Evolutionary conservation across 2,329 filamentous ascomycete species (phyloP).

Genomic region (Trichophyton mentagrophytes): DNA sequence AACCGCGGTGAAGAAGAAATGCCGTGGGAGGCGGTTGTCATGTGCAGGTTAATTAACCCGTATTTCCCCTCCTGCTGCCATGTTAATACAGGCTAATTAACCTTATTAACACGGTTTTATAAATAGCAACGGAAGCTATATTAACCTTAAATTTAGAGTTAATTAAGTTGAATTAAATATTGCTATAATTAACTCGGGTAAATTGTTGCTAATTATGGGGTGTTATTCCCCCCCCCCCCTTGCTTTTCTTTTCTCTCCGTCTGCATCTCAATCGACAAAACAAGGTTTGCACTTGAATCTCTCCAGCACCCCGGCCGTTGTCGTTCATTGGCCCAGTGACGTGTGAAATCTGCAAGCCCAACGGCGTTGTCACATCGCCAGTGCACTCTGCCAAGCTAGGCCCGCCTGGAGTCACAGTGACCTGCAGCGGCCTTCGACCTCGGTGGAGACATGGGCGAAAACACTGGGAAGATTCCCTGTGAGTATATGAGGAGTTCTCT

Average conservation of each 20-base stretch:
- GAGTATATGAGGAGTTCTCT: too few species aligned
- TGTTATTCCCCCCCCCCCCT: not conserved
- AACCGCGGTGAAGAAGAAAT: not conserved
- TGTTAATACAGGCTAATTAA: not conserved
- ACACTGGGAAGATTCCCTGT: not conserved
- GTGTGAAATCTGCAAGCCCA: constrained; percentile 1
- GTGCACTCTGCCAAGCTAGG: not conserved
- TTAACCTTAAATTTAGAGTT: not conserved
- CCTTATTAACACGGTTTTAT: not conserved
- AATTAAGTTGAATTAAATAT: not conserved
- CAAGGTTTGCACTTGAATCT: not conserved
- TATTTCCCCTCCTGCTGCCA: not conserved
- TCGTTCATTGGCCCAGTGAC: not conserved
- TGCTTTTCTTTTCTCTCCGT: too few species aligned
- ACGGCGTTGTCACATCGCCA: not conserved
- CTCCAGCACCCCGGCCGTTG: not conserved
- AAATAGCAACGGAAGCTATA: not conserved
- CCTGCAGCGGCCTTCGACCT: not conserved
- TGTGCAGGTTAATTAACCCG: not conserved
- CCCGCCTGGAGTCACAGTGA: not conserved
- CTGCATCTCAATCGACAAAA: too few species aligned
- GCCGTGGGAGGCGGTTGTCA: not conserved
- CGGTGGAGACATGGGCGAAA: not conserved
- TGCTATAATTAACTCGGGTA: not conserved
- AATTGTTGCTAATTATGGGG: constrained; percentile 1